Base-by-base conservation (phyloP, 2,329 filamentous ascomycete genomes). In the Calonectria multiphialidica region DNA sequence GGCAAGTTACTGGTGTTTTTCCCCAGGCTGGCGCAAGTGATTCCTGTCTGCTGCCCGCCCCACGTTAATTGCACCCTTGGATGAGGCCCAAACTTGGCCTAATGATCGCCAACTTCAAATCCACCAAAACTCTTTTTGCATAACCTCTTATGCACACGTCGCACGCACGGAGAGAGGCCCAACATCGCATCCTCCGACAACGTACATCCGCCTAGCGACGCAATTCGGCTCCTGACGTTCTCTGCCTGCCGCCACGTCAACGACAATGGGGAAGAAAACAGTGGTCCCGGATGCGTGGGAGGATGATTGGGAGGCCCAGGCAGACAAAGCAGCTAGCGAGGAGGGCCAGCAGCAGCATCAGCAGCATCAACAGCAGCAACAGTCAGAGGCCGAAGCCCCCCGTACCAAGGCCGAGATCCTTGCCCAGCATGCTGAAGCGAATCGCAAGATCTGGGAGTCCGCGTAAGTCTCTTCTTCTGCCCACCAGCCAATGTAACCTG, bases 401-500 rank as follows among this genome's bases (percentile, higher is more conserved):
- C 83, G 95, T 72, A 92, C 91, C 75, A 95, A 94, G 80, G 91
- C 94, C 5, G 93, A 98, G 84, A 92, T 93, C 49, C 88, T 94
- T 74, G 94, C 94, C 15, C 90, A 93, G 81, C 96, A 98, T 82
- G 91, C 90, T 33, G 95, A 98, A 82, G 90, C 93, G 66, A 98
- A 98, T 82, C 91, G 93, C 79, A 93, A 94, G 83, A 85, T 98
- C 68, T 98, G 96, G 96, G 91, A 97, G 80, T 93, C 95, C 80
- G 96, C 96, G 93, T 97, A 91, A 69, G 91, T 66, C 66, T 50
- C 42, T 6, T 35, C 57, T 25, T 53, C 44, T 45, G 28, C 40
- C 21, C 63, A 63, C 68, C 50, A 30, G 28, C 28, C 28, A 16
- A 28, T 45, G 40, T 53, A 47, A 47, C 59, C 3, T 35, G 16